Conservation (phyloP, 805 yeast species). For the Metschnikowia lunata region DNA sequence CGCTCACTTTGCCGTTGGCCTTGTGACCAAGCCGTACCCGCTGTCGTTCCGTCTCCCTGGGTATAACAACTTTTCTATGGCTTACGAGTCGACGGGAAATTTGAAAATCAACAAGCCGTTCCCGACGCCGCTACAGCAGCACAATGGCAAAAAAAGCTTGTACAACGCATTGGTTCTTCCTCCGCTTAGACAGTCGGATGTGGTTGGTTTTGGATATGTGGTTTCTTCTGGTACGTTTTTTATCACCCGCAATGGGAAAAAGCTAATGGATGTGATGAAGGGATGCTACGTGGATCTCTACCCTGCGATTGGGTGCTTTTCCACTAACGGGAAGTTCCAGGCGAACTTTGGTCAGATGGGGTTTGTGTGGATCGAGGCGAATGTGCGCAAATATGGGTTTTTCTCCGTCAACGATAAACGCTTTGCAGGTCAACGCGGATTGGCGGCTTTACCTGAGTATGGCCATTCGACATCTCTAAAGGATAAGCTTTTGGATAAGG, state of each 20-base stretch:
- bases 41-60: constrained; percentile 68
- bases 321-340: constrained; percentile 40
- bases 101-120: constrained; percentile 64
- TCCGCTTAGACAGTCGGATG: constrained; percentile 48
- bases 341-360: constrained; percentile 42
- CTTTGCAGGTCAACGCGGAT: constrained; percentile 36
- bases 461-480: constrained; percentile 17
- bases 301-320: constrained; percentile 52
- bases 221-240: constrained; percentile 46
- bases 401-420: constrained; percentile 44
- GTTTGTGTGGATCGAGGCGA: constrained; percentile 47
- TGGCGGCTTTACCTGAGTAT: constrained; percentile 38
- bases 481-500: constrained; percentile 62
- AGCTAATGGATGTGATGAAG: constrained; percentile 46
- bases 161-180: constrained; percentile 47
- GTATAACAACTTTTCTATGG: constrained; percentile 60
- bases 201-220: constrained; percentile 53
- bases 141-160: constrained; percentile 36
- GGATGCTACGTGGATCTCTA: constrained; percentile 47
- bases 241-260: constrained; percentile 54
- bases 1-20: constrained; percentile 59
- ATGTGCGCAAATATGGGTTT: constrained; percentile 53
- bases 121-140: constrained; percentile 43
- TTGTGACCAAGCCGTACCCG: constrained; percentile 72
- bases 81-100: constrained; percentile 71